These are phyloP conservation scores for Echites panduratus DNA, from an alignment of 257 asterid species.

Conservation along the genomic window DNA sequence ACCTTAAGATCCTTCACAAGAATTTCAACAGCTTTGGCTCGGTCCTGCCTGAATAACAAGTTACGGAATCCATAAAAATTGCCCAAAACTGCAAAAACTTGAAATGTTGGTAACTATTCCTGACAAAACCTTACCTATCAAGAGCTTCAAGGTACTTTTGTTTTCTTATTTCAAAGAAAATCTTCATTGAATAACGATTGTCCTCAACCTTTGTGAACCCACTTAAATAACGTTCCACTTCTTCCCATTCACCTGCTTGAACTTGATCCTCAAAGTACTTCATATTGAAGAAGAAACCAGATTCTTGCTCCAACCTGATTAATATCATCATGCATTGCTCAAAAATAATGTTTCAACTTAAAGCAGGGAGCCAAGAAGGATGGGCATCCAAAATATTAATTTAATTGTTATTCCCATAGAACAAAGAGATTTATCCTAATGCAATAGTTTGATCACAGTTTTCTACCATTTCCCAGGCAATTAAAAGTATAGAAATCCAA, in stretches of 20 bases:
- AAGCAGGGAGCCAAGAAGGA: not conserved
- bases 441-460: not conserved
- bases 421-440: not conserved
- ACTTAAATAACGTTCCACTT: conserved; percentile 76
- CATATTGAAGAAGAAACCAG: conserved; percentile 93
- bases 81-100: not conserved
- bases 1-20: conserved; percentile 93
- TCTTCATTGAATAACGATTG: conserved; percentile 90
- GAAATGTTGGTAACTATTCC: not conserved
- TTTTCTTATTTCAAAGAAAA: conserved; percentile 92
- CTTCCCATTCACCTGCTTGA: conserved; percentile 99
- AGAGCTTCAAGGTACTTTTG: conserved; percentile 98
- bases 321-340: conserved; percentile 15
- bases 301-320: conserved; percentile 89
- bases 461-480: not conserved
- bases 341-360: conserved; percentile 5
- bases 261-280: conserved; percentile 91
- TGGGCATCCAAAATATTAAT: not conserved
- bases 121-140: conserved; percentile 48
- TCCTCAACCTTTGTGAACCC: conserved; percentile 97
- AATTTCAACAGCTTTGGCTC: conserved; percentile 86
- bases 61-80: conserved; percentile 5
- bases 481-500: not conserved
- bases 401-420: not conserved
- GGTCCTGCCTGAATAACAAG: conserved; percentile 57